These are phyloP conservation scores for Pistacia integerrima DNA, from an alignment of 345 rosid species.

Conservation along the genomic window DNA sequence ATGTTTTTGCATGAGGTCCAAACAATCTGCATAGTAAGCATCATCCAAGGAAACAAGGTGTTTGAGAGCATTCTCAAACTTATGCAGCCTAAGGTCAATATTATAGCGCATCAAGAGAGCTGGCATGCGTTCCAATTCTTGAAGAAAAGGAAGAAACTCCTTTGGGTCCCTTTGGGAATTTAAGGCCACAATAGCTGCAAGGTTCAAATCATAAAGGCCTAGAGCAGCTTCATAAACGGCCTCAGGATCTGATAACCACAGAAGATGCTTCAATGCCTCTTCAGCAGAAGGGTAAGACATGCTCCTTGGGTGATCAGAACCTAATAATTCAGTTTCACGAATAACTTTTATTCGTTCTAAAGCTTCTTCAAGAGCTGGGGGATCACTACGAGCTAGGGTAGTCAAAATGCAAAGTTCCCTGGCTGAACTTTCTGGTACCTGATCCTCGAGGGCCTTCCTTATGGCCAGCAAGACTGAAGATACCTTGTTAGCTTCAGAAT, in stretches of 20 bases:
- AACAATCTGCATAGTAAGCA: conserved; percentile 59
- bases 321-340: conserved; percentile 82
- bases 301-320: conserved; percentile 57
- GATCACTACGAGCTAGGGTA: conserved; percentile 88
- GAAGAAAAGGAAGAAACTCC: conserved; percentile 96
- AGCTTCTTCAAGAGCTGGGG: conserved; percentile 89
- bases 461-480: conserved; percentile 78
- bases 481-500: conserved; percentile 54
- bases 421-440: conserved; percentile 77
- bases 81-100: conserved; percentile 76
- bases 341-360: conserved; percentile 81
- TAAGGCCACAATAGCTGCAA: conserved; percentile 96
- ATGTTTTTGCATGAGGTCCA: conserved; percentile 74
- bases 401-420: conserved; percentile 96
- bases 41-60: conserved; percentile 86
- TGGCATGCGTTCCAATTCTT: conserved; percentile 75
- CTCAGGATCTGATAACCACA: conserved; percentile 94
- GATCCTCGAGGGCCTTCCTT: conserved; percentile 80
- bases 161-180: conserved; percentile 96
- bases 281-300: conserved; percentile 79
- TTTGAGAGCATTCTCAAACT: conserved; percentile 87
- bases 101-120: conserved; percentile 71
- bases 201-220: conserved; percentile 94
- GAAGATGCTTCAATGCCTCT: conserved; percentile 90
- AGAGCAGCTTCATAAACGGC: conserved; percentile 94